phyloP scores from a whole-genome alignment of 2,329 filamentous ascomycete genomes.

The Fonsecaea erecta region DNA sequence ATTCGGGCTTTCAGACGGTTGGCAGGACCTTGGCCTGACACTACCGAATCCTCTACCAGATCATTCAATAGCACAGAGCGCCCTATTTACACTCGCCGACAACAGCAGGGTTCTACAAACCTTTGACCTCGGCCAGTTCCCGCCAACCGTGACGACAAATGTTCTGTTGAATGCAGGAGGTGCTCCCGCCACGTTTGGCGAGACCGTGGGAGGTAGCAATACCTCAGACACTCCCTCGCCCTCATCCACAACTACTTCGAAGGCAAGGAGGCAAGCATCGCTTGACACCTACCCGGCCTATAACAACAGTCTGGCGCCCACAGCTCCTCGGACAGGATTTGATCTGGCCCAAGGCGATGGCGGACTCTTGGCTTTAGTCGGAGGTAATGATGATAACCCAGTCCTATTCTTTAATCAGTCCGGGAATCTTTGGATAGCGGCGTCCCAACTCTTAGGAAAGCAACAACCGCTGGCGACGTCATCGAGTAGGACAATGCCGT shows the following conservation, averaged over 20 bases:
- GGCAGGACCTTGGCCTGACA: conserved; percentile 69
- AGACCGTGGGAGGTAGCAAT: conserved; percentile 54
- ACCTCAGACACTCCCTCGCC: conserved; percentile 38
- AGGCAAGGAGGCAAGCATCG: conserved; percentile 60
- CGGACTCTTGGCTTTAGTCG: conserved; percentile 76
- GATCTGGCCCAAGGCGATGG: conserved; percentile 67
- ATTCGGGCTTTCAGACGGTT: conserved; percentile 68
- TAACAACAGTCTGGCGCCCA: conserved; percentile 74
- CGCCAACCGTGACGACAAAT: conserved; percentile 74
- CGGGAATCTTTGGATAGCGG: conserved; percentile 78
- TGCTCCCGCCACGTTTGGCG: conserved; percentile 51
- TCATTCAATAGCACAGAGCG: conserved; percentile 63
- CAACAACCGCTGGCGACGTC: conserved; percentile 41
- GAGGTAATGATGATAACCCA: conserved; percentile 69
- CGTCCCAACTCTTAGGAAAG: conserved; percentile 65
- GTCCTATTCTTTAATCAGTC: conserved; percentile 77
- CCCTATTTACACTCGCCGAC: conserved; percentile 73
- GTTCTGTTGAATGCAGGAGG: conserved; percentile 69
- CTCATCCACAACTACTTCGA: conserved; percentile 39
- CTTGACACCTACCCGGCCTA: conserved; percentile 75
- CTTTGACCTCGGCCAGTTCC: conserved; percentile 74
- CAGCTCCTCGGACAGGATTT: conserved; percentile 66
- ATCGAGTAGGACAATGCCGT: conserved; percentile 36
- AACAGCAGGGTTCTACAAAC: conserved; percentile 77
- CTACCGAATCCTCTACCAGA: conserved; percentile 66